A percentile compares a stretch with the other conserved stretches of the same genome.
phyloP scores from a whole-genome alignment of 2,329 filamentous ascomycete species.

The Mariannaea sp. region DNA sequence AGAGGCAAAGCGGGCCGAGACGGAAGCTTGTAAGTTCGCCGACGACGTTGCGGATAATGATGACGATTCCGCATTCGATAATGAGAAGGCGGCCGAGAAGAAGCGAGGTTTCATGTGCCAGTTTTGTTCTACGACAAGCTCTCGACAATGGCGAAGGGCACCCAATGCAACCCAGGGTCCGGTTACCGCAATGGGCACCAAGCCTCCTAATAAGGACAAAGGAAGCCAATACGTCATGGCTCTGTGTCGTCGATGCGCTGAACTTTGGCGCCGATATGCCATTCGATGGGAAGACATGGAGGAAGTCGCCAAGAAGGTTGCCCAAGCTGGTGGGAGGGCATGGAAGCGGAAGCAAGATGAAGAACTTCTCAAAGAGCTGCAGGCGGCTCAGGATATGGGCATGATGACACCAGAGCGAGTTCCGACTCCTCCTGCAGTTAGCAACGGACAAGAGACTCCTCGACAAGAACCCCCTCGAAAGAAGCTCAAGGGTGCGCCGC shows the following conservation, averaged over 20 bases:
- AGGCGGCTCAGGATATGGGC: slow-evolving; percentile 65
- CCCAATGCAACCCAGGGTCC: slow-evolving; percentile 76
- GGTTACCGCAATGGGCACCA: slow-evolving; percentile 64
- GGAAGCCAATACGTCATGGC: slow-evolving; percentile 75
- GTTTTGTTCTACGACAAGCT: slow-evolving; percentile 81
- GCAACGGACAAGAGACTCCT: slow-evolving; percentile 56
- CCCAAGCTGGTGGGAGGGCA: slow-evolving; percentile 76
- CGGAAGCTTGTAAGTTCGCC: slow-evolving; percentile 74
- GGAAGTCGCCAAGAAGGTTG: slow-evolving; percentile 86
- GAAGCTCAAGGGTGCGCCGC: slow-evolving; percentile 61
- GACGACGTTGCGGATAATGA: slow-evolving; percentile 91
- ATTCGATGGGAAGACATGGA: slow-evolving; percentile 96
- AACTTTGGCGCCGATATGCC: slow-evolving; percentile 93
- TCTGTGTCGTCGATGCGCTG: slow-evolving; percentile 86
- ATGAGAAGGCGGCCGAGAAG: slow-evolving; percentile 76
- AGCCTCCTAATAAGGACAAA: slow-evolving; percentile 74
- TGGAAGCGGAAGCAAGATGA: slow-evolving; percentile 92
- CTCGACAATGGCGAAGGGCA: slow-evolving; percentile 89
- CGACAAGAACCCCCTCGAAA: slow-evolving; percentile 67
- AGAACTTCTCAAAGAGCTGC: slow-evolving; percentile 78
- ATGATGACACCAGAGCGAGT: slow-evolving; percentile 50
- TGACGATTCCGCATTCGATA: slow-evolving; percentile 96
- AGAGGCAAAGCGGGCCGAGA: slow-evolving; percentile 75
- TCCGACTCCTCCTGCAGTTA: slow-evolving; percentile 42
- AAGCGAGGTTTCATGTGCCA: slow-evolving; percentile 92